These are phyloP conservation scores for Atkinsonella hypoxylon DNA, from an alignment of 2,329 filamentous ascomycete species.

Conservation along the genomic window DNA sequence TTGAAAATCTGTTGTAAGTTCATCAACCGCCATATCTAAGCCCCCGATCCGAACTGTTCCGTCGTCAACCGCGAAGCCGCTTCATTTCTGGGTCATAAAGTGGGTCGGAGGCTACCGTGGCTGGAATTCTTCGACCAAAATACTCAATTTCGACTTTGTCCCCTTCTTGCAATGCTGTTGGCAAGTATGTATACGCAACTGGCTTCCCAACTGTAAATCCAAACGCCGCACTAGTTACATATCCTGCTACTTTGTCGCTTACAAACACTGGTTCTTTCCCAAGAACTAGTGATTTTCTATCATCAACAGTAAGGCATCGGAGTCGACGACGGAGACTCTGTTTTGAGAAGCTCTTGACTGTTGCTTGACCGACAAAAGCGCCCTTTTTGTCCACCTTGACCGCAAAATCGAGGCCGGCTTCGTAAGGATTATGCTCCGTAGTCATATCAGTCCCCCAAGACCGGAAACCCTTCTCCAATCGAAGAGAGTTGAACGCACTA, in stretches of 20 bases:
- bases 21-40: too few relatives aligned
- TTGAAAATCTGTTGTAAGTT: too few relatives aligned
- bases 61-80: not conserved
- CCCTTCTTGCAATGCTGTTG: constrained; percentile 32
- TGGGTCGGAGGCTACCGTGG: constrained; percentile 40
- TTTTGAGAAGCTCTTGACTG: constrained; percentile 29
- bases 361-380: constrained; percentile 37
- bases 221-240: constrained; percentile 49
- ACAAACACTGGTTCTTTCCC: constrained; percentile 51
- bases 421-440: constrained; percentile 47
- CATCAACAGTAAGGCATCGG: constrained; percentile 41
- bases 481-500: constrained; percentile 43
- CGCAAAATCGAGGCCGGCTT: constrained; percentile 42
- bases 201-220: constrained; percentile 47
- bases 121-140: constrained; percentile 41
- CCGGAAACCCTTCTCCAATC: constrained; percentile 48
- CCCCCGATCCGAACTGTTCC: not conserved
- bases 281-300: constrained; percentile 43
- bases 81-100: constrained; percentile 11
- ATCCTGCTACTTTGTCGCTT: constrained; percentile 35
- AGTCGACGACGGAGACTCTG: constrained; percentile 23
- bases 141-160: constrained; percentile 47
- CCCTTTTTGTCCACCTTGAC: constrained; percentile 33
- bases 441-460: constrained; percentile 46
- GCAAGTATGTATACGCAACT: constrained; percentile 47